Evolutionary conservation across 176 grass and related monocot species (phyloP).

Genomic region (Carex kokanica): DNA sequence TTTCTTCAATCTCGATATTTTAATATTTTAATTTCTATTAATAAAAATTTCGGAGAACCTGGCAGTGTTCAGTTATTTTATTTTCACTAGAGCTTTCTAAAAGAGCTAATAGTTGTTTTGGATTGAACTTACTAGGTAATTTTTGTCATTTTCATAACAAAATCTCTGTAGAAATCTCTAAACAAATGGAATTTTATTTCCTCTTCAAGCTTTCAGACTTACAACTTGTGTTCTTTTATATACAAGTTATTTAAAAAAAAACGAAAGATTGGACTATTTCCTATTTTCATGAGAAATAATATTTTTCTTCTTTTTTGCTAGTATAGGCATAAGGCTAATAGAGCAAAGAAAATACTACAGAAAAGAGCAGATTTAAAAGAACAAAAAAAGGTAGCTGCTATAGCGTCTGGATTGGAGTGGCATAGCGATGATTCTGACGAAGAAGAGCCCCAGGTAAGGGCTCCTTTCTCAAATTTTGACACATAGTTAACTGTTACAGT

Average conservation of each 20-base stretch:
- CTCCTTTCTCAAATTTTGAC: not conserved
- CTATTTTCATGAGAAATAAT: slow-evolving; percentile 15
- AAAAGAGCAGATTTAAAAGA: slow-evolving; percentile 61
- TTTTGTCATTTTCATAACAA: not conserved
- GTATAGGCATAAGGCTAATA: slow-evolving; percentile 56
- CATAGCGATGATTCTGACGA: slow-evolving; percentile 54
- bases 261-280: not conserved
- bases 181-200: not conserved
- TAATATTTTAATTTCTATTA: too few species aligned
- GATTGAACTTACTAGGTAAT: not conserved
- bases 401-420: slow-evolving; percentile 47
- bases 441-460: slow-evolving; percentile 29
- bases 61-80: not conserved
- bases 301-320: not conserved
- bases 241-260: not conserved
- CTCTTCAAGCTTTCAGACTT: not conserved
- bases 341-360: slow-evolving; percentile 78
- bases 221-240: not conserved
- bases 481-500: not conserved
- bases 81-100: slow-evolving; percentile 4
- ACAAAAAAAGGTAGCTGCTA: slow-evolving; percentile 40
- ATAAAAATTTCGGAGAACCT: too few species aligned
- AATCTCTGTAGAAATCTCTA: not conserved
- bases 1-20: too few species aligned
- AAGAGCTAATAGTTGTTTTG: slow-evolving; percentile 1